Evolutionary conservation across 129 eudicot genomes (phyloP).

Genomic region (Gnaphalium uliginosum): DNA sequence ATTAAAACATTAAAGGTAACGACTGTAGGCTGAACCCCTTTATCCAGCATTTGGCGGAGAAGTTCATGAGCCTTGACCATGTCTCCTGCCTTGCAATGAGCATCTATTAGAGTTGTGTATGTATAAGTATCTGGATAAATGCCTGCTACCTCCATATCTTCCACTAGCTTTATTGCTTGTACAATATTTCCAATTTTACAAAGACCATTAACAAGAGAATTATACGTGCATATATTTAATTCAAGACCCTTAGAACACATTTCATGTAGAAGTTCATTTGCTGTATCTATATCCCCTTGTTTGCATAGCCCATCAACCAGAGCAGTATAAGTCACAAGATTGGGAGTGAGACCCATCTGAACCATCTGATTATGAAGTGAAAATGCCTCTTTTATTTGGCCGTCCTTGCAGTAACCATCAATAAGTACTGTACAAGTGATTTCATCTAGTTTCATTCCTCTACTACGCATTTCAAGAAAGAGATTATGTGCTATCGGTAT

Average conservation of each 20-base stretch:
- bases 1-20: conserved; percentile 94
- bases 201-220: conserved; percentile 83
- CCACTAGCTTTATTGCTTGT: conserved; percentile 69
- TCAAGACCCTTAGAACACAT: conserved; percentile 76
- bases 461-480: conserved; percentile 59
- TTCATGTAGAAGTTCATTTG: conserved; percentile 83
- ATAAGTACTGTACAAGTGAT: conserved; percentile 73
- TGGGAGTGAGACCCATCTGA: conserved; percentile 63
- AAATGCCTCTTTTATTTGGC: conserved; percentile 73
- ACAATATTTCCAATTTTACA: conserved; percentile 69
- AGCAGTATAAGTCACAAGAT: conserved; percentile 84
- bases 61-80: conserved; percentile 72
- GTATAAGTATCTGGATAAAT: conserved; percentile 69
- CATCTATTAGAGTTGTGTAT: conserved; percentile 88
- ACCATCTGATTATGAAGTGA: conserved; percentile 90
- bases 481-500: conserved; percentile 60
- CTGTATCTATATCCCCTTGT: conserved; percentile 78
- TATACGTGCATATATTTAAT: conserved; percentile 73
- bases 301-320: conserved; percentile 89
- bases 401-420: conserved; percentile 90
- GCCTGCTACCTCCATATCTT: conserved; percentile 75
- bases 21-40: conserved; percentile 73
- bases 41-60: conserved; percentile 68
- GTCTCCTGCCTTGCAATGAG: conserved; percentile 83
- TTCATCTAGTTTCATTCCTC: conserved; percentile 68